Evolutionary conservation across 2,329 filamentous ascomycete species (phyloP).

Genomic region (Diaporthe sp.): DNA sequence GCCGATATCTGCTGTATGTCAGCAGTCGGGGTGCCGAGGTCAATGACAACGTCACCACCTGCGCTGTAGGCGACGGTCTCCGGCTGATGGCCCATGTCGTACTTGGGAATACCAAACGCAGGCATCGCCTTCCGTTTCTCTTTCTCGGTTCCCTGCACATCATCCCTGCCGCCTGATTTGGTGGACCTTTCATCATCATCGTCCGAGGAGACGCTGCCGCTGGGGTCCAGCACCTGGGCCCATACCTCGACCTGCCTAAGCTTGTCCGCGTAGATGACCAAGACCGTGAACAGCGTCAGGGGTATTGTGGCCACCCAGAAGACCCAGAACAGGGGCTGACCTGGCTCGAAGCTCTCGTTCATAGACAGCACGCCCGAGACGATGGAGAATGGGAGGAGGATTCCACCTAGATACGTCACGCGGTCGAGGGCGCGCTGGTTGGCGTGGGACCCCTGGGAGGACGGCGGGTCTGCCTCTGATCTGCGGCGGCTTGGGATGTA

Average conservation of each 20-base stretch:
- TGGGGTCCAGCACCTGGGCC: constrained; percentile 50
- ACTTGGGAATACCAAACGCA: not conserved
- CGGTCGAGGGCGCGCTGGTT: constrained; percentile 56
- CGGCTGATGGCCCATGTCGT: not conserved
- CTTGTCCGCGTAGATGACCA: constrained; percentile 60
- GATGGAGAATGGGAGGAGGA: constrained; percentile 59
- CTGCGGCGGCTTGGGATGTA: constrained; percentile 31
- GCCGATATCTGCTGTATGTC: not conserved
- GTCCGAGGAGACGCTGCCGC: not conserved
- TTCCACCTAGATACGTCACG: constrained; percentile 60
- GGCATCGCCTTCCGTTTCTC: not conserved
- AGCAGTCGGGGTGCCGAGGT: constrained; percentile 29
- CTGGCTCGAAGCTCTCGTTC: constrained; percentile 55
- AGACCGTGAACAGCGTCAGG: constrained; percentile 49
- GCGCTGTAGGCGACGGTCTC: constrained; percentile 32
- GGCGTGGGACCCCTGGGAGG: constrained; percentile 39
- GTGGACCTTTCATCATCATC: not conserved
- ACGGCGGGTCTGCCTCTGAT: not conserved
- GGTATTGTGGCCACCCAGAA: constrained; percentile 58
- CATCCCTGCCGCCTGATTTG: not conserved
- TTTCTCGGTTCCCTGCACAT: not conserved
- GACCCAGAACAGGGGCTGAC: constrained; percentile 55
- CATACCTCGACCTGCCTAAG: constrained; percentile 58
- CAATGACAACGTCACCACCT: constrained; percentile 36
- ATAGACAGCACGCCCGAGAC: constrained; percentile 60